Evolutionary conservation across 2,329 filamentous ascomycete genomes (phyloP).

Genomic region (Magnaporthales sp.): DNA sequence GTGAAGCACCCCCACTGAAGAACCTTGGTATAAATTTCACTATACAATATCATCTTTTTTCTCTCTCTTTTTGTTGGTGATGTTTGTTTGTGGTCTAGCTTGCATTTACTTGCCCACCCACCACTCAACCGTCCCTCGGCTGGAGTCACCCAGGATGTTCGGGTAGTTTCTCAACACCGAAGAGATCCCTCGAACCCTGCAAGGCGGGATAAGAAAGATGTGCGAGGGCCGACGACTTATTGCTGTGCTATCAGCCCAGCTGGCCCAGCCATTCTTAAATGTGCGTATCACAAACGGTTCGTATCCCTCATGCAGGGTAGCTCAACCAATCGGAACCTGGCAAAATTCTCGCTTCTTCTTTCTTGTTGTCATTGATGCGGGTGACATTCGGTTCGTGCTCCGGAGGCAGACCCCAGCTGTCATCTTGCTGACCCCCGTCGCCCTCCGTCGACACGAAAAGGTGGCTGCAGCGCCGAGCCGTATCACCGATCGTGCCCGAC

Average conservation of each 20-base stretch:
- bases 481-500: not conserved
- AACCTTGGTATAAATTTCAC: not conserved
- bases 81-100: not conserved
- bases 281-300: not conserved
- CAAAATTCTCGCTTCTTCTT: not conserved
- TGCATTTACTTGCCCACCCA: not conserved
- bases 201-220: not conserved
- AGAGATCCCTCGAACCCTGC: not conserved
- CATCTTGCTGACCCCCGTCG: not conserved
- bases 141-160: not conserved
- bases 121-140: no score
- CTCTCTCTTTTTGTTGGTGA: not conserved
- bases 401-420: not conserved
- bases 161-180: not conserved
- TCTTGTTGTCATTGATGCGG: not conserved
- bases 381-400: not conserved
- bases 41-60: not conserved
- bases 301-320: not conserved
- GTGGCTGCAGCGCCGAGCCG: not conserved
- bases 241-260: no score
- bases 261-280: no score
- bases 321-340: not conserved
- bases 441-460: not conserved
- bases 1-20: not conserved
- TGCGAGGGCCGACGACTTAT: not conserved